A percentile compares a stretch with the other conserved stretches of the same genome.
Conservation (phyloP, 352 stramenopile species). For the Globisporangium orthogonon region DNA sequence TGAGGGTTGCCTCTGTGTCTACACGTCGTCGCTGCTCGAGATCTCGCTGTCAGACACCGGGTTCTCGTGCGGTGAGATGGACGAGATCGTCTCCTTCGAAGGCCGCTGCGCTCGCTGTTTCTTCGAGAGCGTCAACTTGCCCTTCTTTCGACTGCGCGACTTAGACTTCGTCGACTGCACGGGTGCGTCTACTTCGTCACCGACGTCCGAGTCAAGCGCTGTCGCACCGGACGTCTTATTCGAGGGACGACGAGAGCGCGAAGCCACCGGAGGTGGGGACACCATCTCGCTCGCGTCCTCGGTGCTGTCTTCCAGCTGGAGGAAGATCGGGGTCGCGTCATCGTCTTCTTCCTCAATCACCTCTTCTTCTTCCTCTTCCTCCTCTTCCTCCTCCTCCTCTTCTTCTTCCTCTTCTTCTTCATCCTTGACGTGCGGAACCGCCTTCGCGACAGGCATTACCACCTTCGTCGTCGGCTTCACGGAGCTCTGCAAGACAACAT, state of each 20-base stretch:
- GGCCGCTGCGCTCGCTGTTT: constrained; percentile 5
- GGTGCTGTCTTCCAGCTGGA: background rate
- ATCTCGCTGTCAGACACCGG: constrained; percentile 11
- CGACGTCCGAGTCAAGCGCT: background rate
- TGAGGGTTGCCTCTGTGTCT: background rate
- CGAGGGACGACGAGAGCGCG: background rate
- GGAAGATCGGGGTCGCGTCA: background rate
- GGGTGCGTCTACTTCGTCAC: background rate
- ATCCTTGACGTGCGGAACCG: background rate
- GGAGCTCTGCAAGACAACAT: constrained; percentile 1
- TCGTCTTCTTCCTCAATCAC: constrained; percentile 5
- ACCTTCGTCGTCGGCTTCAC: constrained; percentile 10
- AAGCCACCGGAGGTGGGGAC: background rate
- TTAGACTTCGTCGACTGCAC: background rate
- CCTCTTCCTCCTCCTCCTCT: constrained; percentile 1
- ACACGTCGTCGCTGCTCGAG: constrained; percentile 4
- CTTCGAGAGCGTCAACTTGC: constrained; percentile 6
- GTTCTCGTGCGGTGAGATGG: constrained; percentile 14
- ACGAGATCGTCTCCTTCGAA: constrained; percentile 9
- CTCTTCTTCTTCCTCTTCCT: constrained; percentile 5
- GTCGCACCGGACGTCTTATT: background rate
- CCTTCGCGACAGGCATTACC: background rate
- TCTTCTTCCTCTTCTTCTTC: background rate
- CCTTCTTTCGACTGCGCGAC: constrained; percentile 9
- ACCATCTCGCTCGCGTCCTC: background rate